Conservation (phyloP, 805 yeast genomes). For the Yueomyces sp. region DNA sequence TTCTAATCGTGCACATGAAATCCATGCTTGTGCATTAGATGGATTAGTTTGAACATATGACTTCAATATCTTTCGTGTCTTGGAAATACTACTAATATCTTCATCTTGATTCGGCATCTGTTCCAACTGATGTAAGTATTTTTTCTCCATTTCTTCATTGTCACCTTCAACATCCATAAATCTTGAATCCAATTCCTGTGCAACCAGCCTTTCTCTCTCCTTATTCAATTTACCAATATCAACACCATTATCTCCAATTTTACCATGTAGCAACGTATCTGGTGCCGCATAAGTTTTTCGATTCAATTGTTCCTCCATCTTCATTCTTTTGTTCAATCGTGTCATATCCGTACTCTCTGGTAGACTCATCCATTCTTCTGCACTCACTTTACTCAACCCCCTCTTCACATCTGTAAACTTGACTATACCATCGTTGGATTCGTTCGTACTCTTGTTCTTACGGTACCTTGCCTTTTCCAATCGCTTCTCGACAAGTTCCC, state of each 20-base stretch:
- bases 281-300: slow-evolving; percentile 75
- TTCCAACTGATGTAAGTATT: slow-evolving; percentile 30
- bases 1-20: slow-evolving; percentile 73
- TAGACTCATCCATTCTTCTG: slow-evolving; percentile 63
- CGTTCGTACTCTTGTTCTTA: slow-evolving; percentile 11
- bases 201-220: slow-evolving; percentile 51
- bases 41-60: slow-evolving; percentile 67
- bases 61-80: slow-evolving; percentile 46
- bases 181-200: slow-evolving; percentile 35
- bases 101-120: slow-evolving; percentile 5
- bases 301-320: slow-evolving; percentile 46
- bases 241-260: slow-evolving; percentile 26
- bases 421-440: slow-evolving; percentile 25
- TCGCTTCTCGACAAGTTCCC: slow-evolving; percentile 51
- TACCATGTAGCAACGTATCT: slow-evolving; percentile 34
- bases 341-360: slow-evolving; percentile 91
- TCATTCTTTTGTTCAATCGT: slow-evolving; percentile 55
- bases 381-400: slow-evolving; percentile 41
- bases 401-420: slow-evolving; percentile 61
- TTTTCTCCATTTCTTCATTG: slow-evolving; percentile 23
- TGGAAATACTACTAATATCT: slow-evolving; percentile 42
- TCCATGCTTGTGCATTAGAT: slow-evolving; percentile 64
- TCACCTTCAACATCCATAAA: slow-evolving; percentile 4
- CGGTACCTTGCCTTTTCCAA: slow-evolving; percentile 13
- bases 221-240: slow-evolving; percentile 40